Evolutionary conservation across 768 basidiomycete genomes (phyloP), one percentile per base, ranked within the genome.

Genomic region (Mycena vulgaris): DNA sequence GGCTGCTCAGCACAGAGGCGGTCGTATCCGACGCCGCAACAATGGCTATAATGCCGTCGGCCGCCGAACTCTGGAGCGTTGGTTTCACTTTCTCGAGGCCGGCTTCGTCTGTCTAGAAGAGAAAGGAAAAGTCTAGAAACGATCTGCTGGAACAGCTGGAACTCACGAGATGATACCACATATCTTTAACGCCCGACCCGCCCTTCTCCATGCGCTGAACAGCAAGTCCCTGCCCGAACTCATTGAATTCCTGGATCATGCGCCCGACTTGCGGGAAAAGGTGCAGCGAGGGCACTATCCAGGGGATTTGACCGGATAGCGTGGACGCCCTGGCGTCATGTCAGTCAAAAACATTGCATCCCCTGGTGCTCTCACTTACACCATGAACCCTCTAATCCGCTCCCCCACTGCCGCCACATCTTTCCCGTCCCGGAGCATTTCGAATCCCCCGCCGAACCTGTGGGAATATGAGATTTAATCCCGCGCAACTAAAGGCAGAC

Each of bases 391-490:
- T 71, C 85, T 82, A 10, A 88, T 74, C 21, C 84, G 75, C 23
- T 83, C 78, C 83, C 86, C 86, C 5, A 86, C 75, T 13, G 82
- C 79, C 19, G 83, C 80, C 47, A 78, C 78, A 71, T 90, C 89
- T 3, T 83, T 83, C 48, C 71, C 62, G 75, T 86, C 83, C 0
- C 70, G 72, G 57, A 86, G 63, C 57, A 83, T 70, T 49, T 83
- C 80, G 48, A 73, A 74, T 11, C 72, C 76, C 7, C 75, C 76
- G 17, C 76, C 75, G 48, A 75, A 75, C 19, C 73, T 73, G 49
- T 5, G n/a, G 14, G n/a, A n/a, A 25, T 30, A 13, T 39, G 8
- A 62, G 13, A 25, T 30, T 16, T 27, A 35, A 21, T 51, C 19
- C 0, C 2, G 25, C 25, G 40, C 28, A 45, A 19, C 2, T 30